These are phyloP conservation scores for Lactifluus piperatus DNA, from an alignment of 768 basidiomycete species.

Conservation along the genomic window DNA sequence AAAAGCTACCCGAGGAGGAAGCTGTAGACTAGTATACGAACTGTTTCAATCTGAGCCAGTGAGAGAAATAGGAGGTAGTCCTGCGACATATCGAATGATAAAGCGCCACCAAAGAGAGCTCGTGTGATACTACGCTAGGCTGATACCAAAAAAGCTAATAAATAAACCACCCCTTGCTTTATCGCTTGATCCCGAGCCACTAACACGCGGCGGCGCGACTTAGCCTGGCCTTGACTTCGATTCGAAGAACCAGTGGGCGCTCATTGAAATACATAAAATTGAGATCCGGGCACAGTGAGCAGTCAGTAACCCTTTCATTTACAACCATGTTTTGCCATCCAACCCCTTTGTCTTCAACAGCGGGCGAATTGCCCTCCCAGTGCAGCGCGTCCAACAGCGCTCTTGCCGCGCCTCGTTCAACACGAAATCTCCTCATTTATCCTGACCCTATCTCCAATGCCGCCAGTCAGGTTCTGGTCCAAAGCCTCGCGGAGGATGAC, in stretches of 20 bases:
- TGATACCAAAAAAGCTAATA: too few species aligned
- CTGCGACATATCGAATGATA: background rate
- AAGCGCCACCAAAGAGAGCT: background rate
- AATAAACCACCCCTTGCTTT: too few species aligned
- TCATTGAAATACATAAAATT: background rate
- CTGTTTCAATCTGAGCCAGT: constrained; percentile 7
- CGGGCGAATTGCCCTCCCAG: background rate
- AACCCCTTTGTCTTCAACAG: background rate
- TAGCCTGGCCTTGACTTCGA: too few species aligned
- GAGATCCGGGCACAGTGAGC: background rate
- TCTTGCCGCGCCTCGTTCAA: background rate
- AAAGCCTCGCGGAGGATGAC: background rate
- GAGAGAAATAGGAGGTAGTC: background rate
- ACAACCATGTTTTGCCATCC: background rate
- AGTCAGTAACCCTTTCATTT: too few species aligned
- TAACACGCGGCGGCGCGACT: too few species aligned
- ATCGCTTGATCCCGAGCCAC: too few species aligned
- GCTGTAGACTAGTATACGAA: background rate
- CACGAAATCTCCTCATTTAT: background rate
- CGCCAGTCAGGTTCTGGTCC: background rate
- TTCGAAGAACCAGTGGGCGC: background rate
- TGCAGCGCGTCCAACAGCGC: background rate
- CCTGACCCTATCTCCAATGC: background rate
- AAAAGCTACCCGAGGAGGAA: background rate
- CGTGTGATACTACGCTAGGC: background rate